Base-by-base conservation (phyloP, 345 rosid species). In the Cardamine chenopodiifolia region DNA sequence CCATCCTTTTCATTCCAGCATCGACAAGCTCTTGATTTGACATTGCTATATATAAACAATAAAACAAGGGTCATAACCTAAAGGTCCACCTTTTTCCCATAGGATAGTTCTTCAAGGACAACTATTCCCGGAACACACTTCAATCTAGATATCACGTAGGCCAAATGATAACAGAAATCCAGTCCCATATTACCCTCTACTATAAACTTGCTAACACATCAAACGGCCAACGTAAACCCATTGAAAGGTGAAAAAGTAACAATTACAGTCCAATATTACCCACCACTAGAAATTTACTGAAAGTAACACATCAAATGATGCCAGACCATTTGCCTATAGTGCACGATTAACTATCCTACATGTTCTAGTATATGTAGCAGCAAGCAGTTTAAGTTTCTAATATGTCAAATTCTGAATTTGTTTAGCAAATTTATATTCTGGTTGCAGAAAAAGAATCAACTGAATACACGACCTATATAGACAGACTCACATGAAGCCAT, bases 21-120 rank as follows among this genome's bases (percentile, higher is more conserved):
- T 81, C 77, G 2, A 95, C 37, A 64, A 92, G 97, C 73, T 95
- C 90, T 78, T 94, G 97, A 76, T 95, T 90, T 42, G 96, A 84
- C 96, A 92, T 91, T 45, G 86, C 98, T 94, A 72, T 19, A 23
- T 29, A 44, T 29, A 56, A 2, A 26, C 0, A 26, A 62, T 20
- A 40, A 62, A 54, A 62, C 14, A 11, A 37, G 32, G 6, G 19
- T 54, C 60, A 56, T 18, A 18, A 58, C 62, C 15, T 31, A 17
- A 4, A 17, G 45, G 4, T 25, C 48, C 18, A 32, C 3, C 47
- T 1, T 31, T 45, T 32, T 14, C 18, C 37, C 54, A 28, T 12
- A 19, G 1, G 34, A 47, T 60, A 25, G 6, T 34, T 45, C 67
- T 34, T 14, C 39, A 70, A 42, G 23, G 14, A 54, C 8, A 35